Base-by-base conservation (phyloP, 768 basidiomycete genomes). In the Leccinum aurantiacum region DNA sequence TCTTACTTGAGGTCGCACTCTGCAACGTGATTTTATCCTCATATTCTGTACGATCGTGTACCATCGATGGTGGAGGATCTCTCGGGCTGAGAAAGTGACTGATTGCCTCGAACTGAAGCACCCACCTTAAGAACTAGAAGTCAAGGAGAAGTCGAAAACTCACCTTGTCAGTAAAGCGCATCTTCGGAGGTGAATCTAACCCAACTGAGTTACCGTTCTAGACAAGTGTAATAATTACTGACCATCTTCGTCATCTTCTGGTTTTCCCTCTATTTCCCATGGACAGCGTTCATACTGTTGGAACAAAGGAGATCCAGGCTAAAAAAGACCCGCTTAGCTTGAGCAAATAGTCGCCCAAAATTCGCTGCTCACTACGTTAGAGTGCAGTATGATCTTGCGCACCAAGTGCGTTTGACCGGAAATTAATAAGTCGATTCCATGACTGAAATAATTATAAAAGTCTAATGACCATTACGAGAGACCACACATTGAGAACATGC, bases 361-460 rank as follows among this genome's bases (percentile, higher is more conserved):
- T 4, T 46, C 54, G 15, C 47, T 53, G 62, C 87, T 73, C 69
- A 95, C 94, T 59, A 94, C 83, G 65, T 96, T 97, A 3, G 93
- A 85, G 69, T 97, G 94, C 7, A 93, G 75, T 25, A 96, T 78
- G 38, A 96, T 89, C 80, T 97, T 97, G 70, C 81, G 83, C 19
- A 95, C 90, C 6, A 82, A 65, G 66, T 95, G 91, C 15, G 81
- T 82, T 22, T 78, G 79, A 51, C 83, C 88, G 24, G 86, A 89
- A 17, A 97, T 80, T 29, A 95, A 80, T 63, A 95, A 91, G 70
- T 97, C 94, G 19, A 97, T 75, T 2, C 94, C 94, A 67, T 93
- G 86, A 65, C 94, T 90, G 65, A 95, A 93, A 69, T 97, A 97
- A 68, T 95, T 96, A 74, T 91, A 93, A 71, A 94, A 93, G 73